Percentiles rank a stretch among this genome's conserved stretches.
Evolutionary conservation across 2,329 filamentous ascomycete genomes (phyloP).

Genomic region (Alternaria atra): DNA sequence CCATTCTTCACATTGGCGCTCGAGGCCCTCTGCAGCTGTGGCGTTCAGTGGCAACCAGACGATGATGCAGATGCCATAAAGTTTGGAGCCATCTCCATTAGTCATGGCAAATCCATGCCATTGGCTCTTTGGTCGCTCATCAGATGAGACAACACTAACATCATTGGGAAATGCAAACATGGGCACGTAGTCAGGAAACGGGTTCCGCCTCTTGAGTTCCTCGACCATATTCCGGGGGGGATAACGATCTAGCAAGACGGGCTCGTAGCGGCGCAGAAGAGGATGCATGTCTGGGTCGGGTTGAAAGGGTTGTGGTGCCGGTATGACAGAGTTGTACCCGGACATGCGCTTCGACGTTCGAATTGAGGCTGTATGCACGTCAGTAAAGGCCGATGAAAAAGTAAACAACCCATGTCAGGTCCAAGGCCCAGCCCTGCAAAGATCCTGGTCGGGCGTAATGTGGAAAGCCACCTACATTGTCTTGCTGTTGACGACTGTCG

Average conservation of each 20-base stretch:
- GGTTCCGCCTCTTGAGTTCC: slow-evolving; percentile 79
- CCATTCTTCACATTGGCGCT: slow-evolving; percentile 67
- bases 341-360: slow-evolving; percentile 89
- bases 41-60: slow-evolving; percentile 90
- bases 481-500: slow-evolving; percentile 80
- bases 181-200: slow-evolving; percentile 95
- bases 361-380: slow-evolving; percentile 63
- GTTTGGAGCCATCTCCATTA: slow-evolving; percentile 85
- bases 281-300: slow-evolving; percentile 94
- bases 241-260: slow-evolving; percentile 93
- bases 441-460: background rate
- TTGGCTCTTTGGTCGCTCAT: slow-evolving; percentile 91
- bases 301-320: slow-evolving; percentile 88
- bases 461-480: slow-evolving; percentile 67
- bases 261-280: slow-evolving; percentile 90
- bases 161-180: slow-evolving; percentile 99
- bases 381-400: slow-evolving; percentile 34
- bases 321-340: slow-evolving; percentile 98
- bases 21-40: slow-evolving; percentile 82
- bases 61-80: slow-evolving; percentile 90
- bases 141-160: slow-evolving; percentile 93
- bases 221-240: slow-evolving; percentile 84
- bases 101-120: slow-evolving; percentile 99
- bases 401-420: slow-evolving; percentile 27
- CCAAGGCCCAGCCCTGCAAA: background rate